These are phyloP conservation scores for Microdochium nivale DNA, from an alignment of 2,329 filamentous ascomycete genomes.

Conservation along the genomic window DNA sequence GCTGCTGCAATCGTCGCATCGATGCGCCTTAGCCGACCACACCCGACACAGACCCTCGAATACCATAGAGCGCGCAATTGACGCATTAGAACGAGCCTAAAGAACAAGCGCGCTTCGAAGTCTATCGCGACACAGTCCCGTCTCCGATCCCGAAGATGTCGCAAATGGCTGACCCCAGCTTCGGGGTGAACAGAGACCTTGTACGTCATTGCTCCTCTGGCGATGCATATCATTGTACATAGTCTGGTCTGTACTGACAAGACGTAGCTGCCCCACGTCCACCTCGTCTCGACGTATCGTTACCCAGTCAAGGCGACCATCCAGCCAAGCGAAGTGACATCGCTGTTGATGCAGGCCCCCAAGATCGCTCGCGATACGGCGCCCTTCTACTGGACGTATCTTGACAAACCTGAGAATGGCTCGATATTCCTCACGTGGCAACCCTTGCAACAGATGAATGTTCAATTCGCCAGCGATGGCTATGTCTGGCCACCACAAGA, in stretches of 20 bases:
- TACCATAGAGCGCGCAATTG: not conserved
- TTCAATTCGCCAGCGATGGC: conserved; percentile 80
- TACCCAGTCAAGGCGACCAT: conserved; percentile 68
- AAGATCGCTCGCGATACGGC: conserved; percentile 77
- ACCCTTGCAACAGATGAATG: conserved; percentile 60
- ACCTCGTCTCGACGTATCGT: conserved; percentile 75
- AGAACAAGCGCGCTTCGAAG: not conserved
- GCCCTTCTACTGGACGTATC: conserved; percentile 88
- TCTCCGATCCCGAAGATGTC: not conserved
- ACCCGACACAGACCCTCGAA: not conserved
- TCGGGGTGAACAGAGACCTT: conserved; percentile 33
- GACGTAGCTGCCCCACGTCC: conserved; percentile 72
- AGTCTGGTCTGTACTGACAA: conserved; percentile 5
- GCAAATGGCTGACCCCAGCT: conserved; percentile 29
- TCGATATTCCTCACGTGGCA: conserved; percentile 85
- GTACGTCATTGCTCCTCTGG: conserved; percentile 15
- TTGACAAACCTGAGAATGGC: conserved; percentile 74
- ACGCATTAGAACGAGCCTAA: not conserved
- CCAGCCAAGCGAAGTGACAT: conserved; percentile 67
- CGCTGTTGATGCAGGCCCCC: conserved; percentile 76
- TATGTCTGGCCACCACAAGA: conserved; percentile 86
- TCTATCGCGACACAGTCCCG: not conserved
- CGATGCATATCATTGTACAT: conserved; percentile 3
- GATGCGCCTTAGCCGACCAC: not conserved
- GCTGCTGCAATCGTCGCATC: not conserved